Conservation (phyloP, 2,329 filamentous ascomycete genomes). For the Pseudogymnoascus sp. region DNA sequence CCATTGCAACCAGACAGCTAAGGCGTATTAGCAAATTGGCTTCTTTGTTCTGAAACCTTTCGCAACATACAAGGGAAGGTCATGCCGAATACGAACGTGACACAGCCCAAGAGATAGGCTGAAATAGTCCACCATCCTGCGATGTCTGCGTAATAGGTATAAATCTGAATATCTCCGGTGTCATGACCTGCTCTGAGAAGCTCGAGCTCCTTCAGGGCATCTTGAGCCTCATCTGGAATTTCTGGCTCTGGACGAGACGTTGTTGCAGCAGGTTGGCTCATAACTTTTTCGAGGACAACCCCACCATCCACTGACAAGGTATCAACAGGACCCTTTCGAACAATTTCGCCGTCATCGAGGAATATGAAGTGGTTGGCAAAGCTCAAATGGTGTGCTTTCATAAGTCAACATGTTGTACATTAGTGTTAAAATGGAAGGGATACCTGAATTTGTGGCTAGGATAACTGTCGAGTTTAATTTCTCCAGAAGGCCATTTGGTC, state of each 20-base stretch:
- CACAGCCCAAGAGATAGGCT: constrained; percentile 18
- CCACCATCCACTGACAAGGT: neutral
- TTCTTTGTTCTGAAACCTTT: neutral
- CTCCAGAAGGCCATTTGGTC: constrained; percentile 10
- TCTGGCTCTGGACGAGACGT: neutral
- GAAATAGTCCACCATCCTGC: constrained; percentile 16
- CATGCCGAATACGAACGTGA: constrained; percentile 20
- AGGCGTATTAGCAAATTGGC: neutral
- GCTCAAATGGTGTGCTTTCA: constrained; percentile 12
- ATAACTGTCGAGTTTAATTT: constrained; percentile 29
- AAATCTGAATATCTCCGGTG: constrained; percentile 16
- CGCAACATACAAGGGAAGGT: constrained; percentile 18
- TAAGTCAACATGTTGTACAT: neutral
- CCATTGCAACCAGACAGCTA: constrained; percentile 28
- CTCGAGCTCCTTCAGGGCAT: neutral
- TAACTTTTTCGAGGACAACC: neutral
- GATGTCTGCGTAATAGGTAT: constrained; percentile 17
- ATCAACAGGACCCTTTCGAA: neutral
- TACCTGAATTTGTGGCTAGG: constrained; percentile 27
- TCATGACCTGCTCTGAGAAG: neutral
- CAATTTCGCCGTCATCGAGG: neutral
- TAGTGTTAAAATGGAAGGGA: neutral
- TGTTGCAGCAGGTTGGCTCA: neutral
- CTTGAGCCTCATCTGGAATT: neutral
- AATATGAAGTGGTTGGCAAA: constrained; percentile 15